phyloP scores from a whole-genome alignment of 1,139 yeast species.

The Candida sanyaensis region DNA sequence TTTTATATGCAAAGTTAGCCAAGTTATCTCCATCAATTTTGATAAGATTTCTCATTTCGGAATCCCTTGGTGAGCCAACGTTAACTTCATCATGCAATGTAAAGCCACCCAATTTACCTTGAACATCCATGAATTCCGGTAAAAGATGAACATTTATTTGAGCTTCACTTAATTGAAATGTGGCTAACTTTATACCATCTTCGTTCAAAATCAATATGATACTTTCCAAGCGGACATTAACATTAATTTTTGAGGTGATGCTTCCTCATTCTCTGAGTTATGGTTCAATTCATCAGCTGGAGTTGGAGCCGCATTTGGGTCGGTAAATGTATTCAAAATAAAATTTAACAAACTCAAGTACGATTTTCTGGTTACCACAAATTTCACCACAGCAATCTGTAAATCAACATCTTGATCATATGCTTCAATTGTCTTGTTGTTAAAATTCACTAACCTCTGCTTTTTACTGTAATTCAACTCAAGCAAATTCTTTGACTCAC shows the following conservation, averaged over 20 bases:
- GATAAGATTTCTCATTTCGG: slow-evolving; percentile 64
- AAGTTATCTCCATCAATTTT: slow-evolving; percentile 82
- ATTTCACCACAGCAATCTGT: slow-evolving; percentile 75
- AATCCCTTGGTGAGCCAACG: slow-evolving; percentile 60
- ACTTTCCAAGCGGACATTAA: slow-evolving; percentile 70
- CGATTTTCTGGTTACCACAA: slow-evolving; percentile 77
- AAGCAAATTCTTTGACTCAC: slow-evolving; percentile 53
- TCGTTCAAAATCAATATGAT: slow-evolving; percentile 78
- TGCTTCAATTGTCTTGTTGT: slow-evolving; percentile 61
- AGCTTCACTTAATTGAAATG: slow-evolving; percentile 76
- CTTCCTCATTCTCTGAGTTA: slow-evolving; percentile 53
- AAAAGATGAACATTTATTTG: slow-evolving; percentile 62
- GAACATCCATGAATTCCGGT: slow-evolving; percentile 78
- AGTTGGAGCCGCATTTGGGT: slow-evolving; percentile 67
- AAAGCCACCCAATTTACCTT: slow-evolving; percentile 78
- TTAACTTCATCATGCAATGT: slow-evolving; percentile 76
- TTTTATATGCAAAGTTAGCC: slow-evolving; percentile 82
- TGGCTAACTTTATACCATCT: slow-evolving; percentile 80
- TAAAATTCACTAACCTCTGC: slow-evolving; percentile 62
- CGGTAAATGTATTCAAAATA: slow-evolving; percentile 82
- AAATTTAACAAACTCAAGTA: slow-evolving; percentile 79
- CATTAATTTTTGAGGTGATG: slow-evolving; percentile 73
- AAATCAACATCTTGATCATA: slow-evolving; percentile 79
- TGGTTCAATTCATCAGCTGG: slow-evolving; percentile 72
- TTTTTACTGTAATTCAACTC: slow-evolving; percentile 59